Conservation (phyloP, 768 basidiomycete species). For the Flagelloscypha sp. region DNA sequence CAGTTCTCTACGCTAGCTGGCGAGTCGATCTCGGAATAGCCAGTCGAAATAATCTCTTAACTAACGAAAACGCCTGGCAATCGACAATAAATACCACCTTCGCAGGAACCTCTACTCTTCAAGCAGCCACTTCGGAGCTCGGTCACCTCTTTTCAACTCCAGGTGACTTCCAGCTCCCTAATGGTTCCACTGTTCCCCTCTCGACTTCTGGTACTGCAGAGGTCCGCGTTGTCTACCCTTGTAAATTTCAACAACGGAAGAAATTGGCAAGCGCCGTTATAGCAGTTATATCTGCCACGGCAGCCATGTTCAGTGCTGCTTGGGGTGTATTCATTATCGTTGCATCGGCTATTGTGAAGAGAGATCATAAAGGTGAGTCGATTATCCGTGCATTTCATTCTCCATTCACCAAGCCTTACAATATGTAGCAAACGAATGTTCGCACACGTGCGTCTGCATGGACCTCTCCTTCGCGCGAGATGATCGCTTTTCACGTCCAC, state of each 20-base stretch:
- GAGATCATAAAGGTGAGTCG: constrained; percentile 3
- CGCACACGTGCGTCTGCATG: too few species aligned
- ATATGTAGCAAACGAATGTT: too few species aligned
- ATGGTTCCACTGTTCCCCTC: background rate
- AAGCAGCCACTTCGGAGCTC: constrained; percentile 16
- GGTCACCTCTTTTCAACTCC: constrained; percentile 18
- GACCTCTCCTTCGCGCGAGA: too few species aligned
- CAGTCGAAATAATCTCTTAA: constrained; percentile 21
- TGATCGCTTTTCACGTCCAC: too few species aligned
- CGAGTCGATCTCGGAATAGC: constrained; percentile 21
- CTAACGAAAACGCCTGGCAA: too few species aligned
- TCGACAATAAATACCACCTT: constrained; percentile 6
- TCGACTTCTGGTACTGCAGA: constrained; percentile 4
- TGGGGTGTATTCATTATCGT: constrained; percentile 12
- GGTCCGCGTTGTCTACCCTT: constrained; percentile 11
- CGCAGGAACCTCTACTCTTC: constrained; percentile 9
- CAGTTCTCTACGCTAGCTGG: constrained; percentile 16
- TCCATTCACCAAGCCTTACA: too few species aligned
- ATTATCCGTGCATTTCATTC: too few species aligned
- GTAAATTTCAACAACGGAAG: constrained; percentile 9
- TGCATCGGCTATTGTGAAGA: constrained; percentile 1
- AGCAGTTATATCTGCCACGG: constrained; percentile 14
- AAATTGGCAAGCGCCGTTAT: constrained; percentile 9
- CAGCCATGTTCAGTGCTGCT: constrained; percentile 14
- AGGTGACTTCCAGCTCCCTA: constrained; percentile 11